Conservation (phyloP, 1,284 basidiomycete genomes). For the Gomphus bonarii region DNA sequence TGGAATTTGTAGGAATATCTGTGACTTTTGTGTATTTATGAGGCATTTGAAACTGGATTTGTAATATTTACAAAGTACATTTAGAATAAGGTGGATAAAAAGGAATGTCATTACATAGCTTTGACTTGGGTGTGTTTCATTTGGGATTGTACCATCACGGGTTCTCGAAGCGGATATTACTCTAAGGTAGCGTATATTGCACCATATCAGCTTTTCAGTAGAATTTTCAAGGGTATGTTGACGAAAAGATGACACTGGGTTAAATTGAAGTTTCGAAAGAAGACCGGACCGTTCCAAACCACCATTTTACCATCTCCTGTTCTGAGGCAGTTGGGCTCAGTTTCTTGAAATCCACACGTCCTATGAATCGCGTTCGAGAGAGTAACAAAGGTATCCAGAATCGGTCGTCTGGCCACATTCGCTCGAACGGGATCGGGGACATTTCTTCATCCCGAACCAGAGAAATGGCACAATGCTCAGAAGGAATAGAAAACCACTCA, state of each 20-base stretch:
- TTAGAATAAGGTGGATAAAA: too few relatives aligned
- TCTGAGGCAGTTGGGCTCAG: neutral
- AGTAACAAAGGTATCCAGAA: constrained; percentile 52
- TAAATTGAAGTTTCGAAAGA: neutral
- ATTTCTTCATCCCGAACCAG: constrained; percentile 11
- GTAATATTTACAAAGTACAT: too few relatives aligned
- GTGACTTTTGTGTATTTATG: too few relatives aligned
- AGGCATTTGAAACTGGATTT: too few relatives aligned
- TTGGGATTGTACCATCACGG: too few relatives aligned
- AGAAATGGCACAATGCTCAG: constrained; percentile 12
- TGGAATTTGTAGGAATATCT: too few relatives aligned
- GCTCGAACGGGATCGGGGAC: constrained; percentile 37
- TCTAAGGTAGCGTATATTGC: neutral
- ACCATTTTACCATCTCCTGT: constrained; percentile 9
- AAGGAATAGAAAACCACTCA: constrained; percentile 44
- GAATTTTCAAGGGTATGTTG: too few relatives aligned
- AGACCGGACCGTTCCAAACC: constrained; percentile 3
- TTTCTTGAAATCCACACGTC: constrained; percentile 42
- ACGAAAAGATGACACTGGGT: too few relatives aligned
- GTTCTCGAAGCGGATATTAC: too few relatives aligned
- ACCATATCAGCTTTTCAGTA: neutral
- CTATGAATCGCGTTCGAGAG: constrained; percentile 36
- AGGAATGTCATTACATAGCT: too few relatives aligned
- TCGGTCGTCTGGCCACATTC: constrained; percentile 59
- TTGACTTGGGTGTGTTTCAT: too few relatives aligned